phyloP scores from a whole-genome alignment of 2,329 filamentous ascomycete species.

The Plenodomus biglobosus region DNA sequence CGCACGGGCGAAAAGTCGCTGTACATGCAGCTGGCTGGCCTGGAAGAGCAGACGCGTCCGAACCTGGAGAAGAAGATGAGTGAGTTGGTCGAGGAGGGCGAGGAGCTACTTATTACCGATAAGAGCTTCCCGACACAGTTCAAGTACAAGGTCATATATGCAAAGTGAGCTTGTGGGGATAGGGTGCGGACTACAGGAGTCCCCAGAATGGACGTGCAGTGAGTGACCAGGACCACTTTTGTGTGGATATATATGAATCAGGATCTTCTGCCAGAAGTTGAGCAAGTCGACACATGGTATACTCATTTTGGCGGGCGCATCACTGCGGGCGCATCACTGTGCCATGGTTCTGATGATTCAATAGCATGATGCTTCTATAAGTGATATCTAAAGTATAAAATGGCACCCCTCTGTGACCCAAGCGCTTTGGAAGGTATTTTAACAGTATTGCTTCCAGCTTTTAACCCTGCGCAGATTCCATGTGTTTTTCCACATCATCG shows the following conservation, averaged over 20 bases:
- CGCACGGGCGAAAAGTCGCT: constrained; percentile 78
- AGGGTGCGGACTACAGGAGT: background rate
- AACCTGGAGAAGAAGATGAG: constrained; percentile 78
- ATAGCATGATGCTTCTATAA: background rate
- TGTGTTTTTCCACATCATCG: constrained; percentile 21
- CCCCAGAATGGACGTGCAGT: background rate
- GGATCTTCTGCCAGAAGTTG: constrained; percentile 5
- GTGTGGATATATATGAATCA: constrained; percentile 11
- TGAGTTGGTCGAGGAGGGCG: constrained; percentile 76
- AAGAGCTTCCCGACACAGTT: constrained; percentile 79
- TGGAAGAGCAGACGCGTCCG: constrained; percentile 80
- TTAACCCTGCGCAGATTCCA: background rate
- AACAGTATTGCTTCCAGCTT: constrained; percentile 4
- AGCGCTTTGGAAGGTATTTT: background rate
- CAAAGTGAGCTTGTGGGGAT: background rate
- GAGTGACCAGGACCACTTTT: too few species aligned
- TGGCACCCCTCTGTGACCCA: background rate
- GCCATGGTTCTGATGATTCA: too few species aligned
- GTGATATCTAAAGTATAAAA: constrained; percentile 7
- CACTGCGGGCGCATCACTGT: too few species aligned
- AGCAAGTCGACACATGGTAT: too few species aligned
- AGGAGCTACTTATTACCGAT: constrained; percentile 91
- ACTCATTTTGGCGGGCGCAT: too few species aligned
- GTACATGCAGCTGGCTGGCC: constrained; percentile 83
- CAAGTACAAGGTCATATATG: constrained; percentile 58